Percentiles rank a stretch among this genome's conserved stretches.
Evolutionary conservation across 805 yeast genomes (phyloP).

Genomic region (Sugiyamaella boreocaroliniensis): DNA sequence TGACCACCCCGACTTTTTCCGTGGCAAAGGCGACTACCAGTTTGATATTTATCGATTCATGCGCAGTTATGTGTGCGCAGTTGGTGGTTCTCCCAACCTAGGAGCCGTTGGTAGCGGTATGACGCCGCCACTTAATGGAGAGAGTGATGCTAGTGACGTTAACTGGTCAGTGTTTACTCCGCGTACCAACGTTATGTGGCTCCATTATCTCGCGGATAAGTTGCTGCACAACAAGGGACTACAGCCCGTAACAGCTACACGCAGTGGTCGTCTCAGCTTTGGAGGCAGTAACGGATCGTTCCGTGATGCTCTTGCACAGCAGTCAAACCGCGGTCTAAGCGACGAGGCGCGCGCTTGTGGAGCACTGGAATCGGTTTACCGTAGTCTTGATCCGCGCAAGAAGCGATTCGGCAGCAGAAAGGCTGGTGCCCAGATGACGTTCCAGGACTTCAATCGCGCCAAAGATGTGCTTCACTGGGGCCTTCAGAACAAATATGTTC

Average conservation of each 20-base stretch:
- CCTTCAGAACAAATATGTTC: slow-evolving; percentile 11
- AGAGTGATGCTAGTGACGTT: not conserved
- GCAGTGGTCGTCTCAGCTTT: slow-evolving; percentile 19
- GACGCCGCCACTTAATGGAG: not conserved
- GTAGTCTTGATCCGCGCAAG: slow-evolving; percentile 23
- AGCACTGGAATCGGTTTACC: slow-evolving; percentile 15
- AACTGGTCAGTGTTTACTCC: slow-evolving; percentile 46
- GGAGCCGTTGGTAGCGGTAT: not conserved
- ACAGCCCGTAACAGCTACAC: slow-evolving; percentile 10
- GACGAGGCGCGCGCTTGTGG: slow-evolving; percentile 20
- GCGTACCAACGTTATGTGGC: slow-evolving; percentile 55
- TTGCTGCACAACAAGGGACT: slow-evolving; percentile 38
- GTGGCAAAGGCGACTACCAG: slow-evolving; percentile 54
- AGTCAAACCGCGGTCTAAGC: not conserved
- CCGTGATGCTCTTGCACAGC: slow-evolving; percentile 14
- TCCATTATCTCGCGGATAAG: slow-evolving; percentile 52
- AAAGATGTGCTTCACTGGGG: slow-evolving; percentile 24
- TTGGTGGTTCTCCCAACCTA: not conserved
- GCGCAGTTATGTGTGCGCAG: slow-evolving; percentile 32
- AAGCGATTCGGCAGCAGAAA: slow-evolving; percentile 17
- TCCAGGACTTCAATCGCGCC: slow-evolving; percentile 23
- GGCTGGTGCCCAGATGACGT: slow-evolving; percentile 10
- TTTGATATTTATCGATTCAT: slow-evolving; percentile 55
- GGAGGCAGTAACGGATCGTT: slow-evolving; percentile 18
- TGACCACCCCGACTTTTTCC: slow-evolving; percentile 57